phyloP scores from a whole-genome alignment of 2,329 filamentous ascomycete genomes.

The Rachicladosporium sp. region DNA sequence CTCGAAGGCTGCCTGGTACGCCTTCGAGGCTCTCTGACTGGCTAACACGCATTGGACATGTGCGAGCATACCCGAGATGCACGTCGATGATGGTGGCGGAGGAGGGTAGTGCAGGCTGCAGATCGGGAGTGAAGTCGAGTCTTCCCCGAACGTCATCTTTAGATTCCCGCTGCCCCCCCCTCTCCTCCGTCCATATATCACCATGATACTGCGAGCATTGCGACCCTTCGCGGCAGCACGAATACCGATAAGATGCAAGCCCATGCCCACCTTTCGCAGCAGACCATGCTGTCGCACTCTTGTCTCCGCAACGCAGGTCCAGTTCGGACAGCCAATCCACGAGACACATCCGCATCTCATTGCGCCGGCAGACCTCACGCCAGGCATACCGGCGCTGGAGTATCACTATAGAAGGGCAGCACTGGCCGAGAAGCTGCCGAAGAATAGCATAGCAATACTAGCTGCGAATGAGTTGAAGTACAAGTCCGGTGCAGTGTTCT shows the following conservation, averaged over 20 bases:
- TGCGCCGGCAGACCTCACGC: constrained; percentile 74
- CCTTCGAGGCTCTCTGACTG: no score
- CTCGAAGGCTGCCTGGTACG: no score
- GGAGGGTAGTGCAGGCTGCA: no score
- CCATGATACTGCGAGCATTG: no score
- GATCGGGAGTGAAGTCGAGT: no score
- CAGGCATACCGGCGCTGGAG: constrained; percentile 83
- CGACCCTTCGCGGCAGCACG: no score
- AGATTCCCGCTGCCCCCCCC: no score
- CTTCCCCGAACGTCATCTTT: no score
- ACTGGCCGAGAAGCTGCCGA: constrained; percentile 65
- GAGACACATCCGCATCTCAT: constrained; percentile 94
- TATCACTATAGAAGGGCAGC: constrained; percentile 76
- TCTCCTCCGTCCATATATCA: no score
- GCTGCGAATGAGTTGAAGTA: constrained; percentile 72
- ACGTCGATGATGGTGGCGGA: no score
- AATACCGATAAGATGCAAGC: background rate
- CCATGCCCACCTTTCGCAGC: constrained; percentile 16
- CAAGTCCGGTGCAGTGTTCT: constrained; percentile 85
- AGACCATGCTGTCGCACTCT: constrained; percentile 12
- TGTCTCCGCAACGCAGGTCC: constrained; percentile 52
- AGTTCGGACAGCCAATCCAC: constrained; percentile 87
- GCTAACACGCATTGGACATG: no score
- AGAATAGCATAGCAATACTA: constrained; percentile 67
- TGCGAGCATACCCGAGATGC: no score